Conservation (phyloP, 805 yeast genomes). For the Pichia rugopelliculosa region DNA sequence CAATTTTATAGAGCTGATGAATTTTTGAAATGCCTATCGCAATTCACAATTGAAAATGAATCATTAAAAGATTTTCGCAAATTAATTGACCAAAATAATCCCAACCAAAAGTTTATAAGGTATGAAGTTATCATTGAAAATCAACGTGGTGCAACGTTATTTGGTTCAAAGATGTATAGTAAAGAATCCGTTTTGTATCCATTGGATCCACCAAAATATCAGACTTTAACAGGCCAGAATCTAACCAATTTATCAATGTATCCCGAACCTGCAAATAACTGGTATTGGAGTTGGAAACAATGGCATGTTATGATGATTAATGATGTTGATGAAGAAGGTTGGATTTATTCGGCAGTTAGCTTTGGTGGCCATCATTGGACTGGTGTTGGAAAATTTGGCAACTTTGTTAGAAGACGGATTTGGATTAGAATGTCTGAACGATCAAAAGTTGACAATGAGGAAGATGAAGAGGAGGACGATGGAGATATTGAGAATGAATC, state of each 20-base stretch:
- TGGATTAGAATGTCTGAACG: conserved; percentile 35
- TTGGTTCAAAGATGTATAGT: conserved; percentile 45
- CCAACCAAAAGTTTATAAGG: conserved; percentile 3
- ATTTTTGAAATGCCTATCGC: conserved; percentile 20
- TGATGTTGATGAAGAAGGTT: conserved; percentile 54
- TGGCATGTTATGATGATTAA: conserved; percentile 49
- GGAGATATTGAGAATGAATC: neutral
- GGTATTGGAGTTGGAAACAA: conserved; percentile 50
- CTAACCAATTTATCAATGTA: conserved; percentile 25
- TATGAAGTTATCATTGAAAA: conserved; percentile 44
- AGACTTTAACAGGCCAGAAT: conserved; percentile 35
- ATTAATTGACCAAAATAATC: conserved; percentile 6
- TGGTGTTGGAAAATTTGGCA: conserved; percentile 42
- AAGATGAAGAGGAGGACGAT: neutral
- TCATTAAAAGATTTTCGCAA: conserved; percentile 10
- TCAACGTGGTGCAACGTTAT: conserved; percentile 45
- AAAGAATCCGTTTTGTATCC: conserved; percentile 39
- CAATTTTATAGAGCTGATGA: conserved; percentile 24
- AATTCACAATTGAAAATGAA: conserved; percentile 12
- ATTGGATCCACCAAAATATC: conserved; percentile 45
- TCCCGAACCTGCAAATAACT: conserved; percentile 43
- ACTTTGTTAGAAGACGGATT: conserved; percentile 42
- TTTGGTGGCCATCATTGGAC: conserved; percentile 42
- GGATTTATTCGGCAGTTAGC: conserved; percentile 40
- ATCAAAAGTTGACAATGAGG: neutral